Evolutionary conservation across 192 early-diverging fungal genomes (phyloP).

Genomic region (Backusella macrospora): DNA sequence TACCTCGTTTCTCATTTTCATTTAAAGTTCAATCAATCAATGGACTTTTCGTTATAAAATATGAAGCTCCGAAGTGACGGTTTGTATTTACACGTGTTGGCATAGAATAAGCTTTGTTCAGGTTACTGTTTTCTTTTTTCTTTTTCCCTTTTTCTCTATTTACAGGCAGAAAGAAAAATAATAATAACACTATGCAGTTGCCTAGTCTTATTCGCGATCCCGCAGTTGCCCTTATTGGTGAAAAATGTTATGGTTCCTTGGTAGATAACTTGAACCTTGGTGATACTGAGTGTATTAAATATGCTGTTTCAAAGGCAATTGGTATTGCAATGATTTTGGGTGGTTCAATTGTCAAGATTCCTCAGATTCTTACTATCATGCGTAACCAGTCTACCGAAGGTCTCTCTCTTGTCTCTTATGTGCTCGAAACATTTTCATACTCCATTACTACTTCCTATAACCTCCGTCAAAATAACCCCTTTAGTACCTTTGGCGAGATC

Average conservation of each 20-base stretch:
- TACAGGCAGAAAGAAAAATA: neutral
- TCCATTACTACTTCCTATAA: constrained; percentile 86
- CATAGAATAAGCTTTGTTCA: neutral
- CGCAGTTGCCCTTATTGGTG: constrained; percentile 73
- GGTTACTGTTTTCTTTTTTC: neutral
- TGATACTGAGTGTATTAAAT: constrained; percentile 77
- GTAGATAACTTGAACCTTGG: constrained; percentile 71
- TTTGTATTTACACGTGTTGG: constrained; percentile 9
- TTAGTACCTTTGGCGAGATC: constrained; percentile 86
- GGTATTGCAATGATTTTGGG: constrained; percentile 89
- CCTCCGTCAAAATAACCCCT: constrained; percentile 77
- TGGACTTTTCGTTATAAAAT: neutral
- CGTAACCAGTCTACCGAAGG: constrained; percentile 70
- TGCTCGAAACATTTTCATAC: constrained; percentile 83
- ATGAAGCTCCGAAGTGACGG: constrained; percentile 2
- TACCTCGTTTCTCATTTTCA: neutral
- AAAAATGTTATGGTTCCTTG: constrained; percentile 75
- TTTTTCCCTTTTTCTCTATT: neutral
- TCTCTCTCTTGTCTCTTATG: constrained; percentile 75
- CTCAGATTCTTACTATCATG: constrained; percentile 93
- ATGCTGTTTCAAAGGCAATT: constrained; percentile 85
- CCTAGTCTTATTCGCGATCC: constrained; percentile 67
- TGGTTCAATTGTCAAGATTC: constrained; percentile 90
- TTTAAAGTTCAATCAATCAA: neutral
- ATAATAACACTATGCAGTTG: constrained; percentile 52